Percentiles rank a stretch among this genome's conserved stretches.
Conservation (phyloP, 2,329 filamentous ascomycete genomes). For the Zymoseptoria crescenta region DNA sequence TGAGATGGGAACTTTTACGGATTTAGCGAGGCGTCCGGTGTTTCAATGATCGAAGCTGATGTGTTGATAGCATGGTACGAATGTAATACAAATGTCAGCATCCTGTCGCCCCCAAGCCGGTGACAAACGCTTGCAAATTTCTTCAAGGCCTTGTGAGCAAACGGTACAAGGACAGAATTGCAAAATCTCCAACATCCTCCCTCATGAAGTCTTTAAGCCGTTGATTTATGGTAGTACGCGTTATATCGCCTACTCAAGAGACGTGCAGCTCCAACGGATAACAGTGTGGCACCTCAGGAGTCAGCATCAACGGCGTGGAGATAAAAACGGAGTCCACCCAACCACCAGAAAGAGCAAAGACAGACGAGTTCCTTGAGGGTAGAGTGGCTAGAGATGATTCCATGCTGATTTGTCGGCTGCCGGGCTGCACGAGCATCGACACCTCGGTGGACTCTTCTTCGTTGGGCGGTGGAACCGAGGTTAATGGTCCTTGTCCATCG, state of each 20-base stretch:
- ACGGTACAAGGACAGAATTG: too few relatives aligned
- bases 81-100: neutral
- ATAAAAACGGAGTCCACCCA: neutral
- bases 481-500: constrained; percentile 2
- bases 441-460: neutral
- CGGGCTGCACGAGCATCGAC: constrained; percentile 3
- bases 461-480: neutral
- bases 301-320: neutral
- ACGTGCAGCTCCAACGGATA: neutral
- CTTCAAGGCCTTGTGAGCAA: too few relatives aligned
- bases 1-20: constrained; percentile 3
- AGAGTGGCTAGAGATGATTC: constrained; percentile 1
- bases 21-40: constrained; percentile 10
- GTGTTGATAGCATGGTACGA: neutral
- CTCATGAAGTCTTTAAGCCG: neutral
- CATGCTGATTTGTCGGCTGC: constrained; percentile 1
- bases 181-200: too few relatives aligned
- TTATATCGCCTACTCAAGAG: neutral
- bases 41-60: neutral
- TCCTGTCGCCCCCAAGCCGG: neutral
- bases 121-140: too few relatives aligned
- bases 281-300: neutral
- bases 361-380: constrained; percentile 1
- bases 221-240: neutral
- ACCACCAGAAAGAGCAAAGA: neutral